Evolutionary conservation across 192 early-diverging fungal genomes (phyloP).

Genomic region (Backusella westeae): DNA sequence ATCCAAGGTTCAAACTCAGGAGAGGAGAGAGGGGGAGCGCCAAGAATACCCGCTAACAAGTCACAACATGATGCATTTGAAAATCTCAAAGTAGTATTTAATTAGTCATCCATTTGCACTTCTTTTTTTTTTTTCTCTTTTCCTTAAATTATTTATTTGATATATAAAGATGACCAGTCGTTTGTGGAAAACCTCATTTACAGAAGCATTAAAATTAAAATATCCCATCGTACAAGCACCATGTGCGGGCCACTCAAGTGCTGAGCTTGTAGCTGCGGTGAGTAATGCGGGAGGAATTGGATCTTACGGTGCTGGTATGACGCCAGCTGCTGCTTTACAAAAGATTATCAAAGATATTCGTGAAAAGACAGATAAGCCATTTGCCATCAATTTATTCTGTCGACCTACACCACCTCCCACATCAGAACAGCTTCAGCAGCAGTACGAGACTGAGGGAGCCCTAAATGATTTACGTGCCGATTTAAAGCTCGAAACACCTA

Average conservation of each 20-base stretch:
- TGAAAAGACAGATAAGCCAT: constrained; percentile 18
- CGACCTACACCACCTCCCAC: constrained; percentile 13
- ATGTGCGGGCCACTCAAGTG: constrained; percentile 20
- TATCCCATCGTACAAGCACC: constrained; percentile 32
- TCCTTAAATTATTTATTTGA: background rate
- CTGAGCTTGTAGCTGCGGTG: constrained; percentile 15
- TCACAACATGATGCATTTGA: background rate
- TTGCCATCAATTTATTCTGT: constrained; percentile 35
- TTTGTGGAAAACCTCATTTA: constrained; percentile 13
- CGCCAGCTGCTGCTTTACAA: constrained; percentile 8
- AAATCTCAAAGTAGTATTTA: background rate
- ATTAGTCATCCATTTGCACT: background rate
- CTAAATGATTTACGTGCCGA: constrained; percentile 15
- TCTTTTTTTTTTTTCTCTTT: background rate
- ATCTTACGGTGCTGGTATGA: constrained; percentile 21
- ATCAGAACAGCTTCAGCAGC: constrained; percentile 7
- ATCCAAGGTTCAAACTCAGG: background rate
- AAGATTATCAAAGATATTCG: constrained; percentile 19
- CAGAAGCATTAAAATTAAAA: constrained; percentile 16
- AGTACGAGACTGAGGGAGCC: constrained; percentile 13
- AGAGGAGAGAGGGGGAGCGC: background rate
- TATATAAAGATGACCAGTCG: constrained; percentile 1
- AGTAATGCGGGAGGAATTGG: constrained; percentile 33
- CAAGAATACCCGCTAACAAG: background rate
- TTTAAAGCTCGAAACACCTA: constrained; percentile 11